Evolutionary conservation across 2,329 filamentous ascomycete species (phyloP).

Genomic region (Trichothecium sympodiale): DNA sequence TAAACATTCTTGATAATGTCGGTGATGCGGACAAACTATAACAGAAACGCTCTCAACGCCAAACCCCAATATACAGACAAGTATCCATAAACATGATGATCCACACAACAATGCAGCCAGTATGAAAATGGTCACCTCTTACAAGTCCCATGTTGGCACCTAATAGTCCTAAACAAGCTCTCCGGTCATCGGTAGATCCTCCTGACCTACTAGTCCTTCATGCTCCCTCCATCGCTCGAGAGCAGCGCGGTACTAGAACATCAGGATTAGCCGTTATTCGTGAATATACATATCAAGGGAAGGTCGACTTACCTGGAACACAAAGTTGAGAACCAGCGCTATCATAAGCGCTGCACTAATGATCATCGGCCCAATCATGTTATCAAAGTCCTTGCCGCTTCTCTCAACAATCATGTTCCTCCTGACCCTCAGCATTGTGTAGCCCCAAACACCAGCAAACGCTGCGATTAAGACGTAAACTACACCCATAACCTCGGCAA

Average conservation of each 20-base stretch:
- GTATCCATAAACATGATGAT: too few relatives aligned
- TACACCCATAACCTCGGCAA: conserved; percentile 70
- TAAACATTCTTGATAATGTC: too few relatives aligned
- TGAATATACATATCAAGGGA: conserved; percentile 1
- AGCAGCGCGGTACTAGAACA: neutral
- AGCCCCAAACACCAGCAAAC: conserved; percentile 82
- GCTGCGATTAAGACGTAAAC: conserved; percentile 72
- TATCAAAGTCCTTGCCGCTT: conserved; percentile 90
- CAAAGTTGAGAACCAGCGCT: conserved; percentile 78
- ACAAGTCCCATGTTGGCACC: too few relatives aligned
- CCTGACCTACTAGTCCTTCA: neutral
- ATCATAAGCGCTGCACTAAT: conserved; percentile 69
- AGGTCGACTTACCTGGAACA: conserved; percentile 58
- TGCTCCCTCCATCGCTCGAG: conserved; percentile 1
- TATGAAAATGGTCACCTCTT: too few relatives aligned
- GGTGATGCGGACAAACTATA: too few relatives aligned
- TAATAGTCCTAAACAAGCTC: too few relatives aligned
- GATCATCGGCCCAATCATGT: conserved; percentile 70
- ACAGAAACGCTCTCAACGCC: too few relatives aligned
- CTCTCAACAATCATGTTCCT: conserved; percentile 70
- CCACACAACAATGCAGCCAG: too few relatives aligned
- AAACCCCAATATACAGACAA: too few relatives aligned
- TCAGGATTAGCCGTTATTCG: neutral
- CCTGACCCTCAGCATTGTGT: conserved; percentile 66
- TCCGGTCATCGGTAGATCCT: too few relatives aligned